phyloP scores from a whole-genome alignment of 2,329 filamentous ascomycete species.

The Penicillium hesseltinei region DNA sequence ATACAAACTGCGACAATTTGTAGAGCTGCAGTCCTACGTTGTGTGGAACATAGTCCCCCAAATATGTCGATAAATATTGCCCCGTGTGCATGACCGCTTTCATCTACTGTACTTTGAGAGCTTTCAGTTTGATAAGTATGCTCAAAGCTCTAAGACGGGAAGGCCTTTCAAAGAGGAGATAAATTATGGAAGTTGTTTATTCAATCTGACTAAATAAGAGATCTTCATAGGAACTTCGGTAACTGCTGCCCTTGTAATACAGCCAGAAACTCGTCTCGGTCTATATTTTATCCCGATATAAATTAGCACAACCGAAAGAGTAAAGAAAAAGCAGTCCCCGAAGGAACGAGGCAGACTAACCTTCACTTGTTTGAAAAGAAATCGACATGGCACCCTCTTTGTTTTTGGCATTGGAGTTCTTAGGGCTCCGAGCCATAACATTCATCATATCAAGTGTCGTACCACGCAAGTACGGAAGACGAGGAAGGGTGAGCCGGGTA shows the following conservation, averaged over 20 bases:
- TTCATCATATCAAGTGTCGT: conserved; percentile 30
- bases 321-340: background rate
- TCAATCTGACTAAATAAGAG: background rate
- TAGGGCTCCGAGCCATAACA: conserved; percentile 28
- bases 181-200: background rate
- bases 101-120: background rate
- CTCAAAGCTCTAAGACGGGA: no score
- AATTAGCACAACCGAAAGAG: background rate
- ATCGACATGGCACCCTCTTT: conserved; percentile 27
- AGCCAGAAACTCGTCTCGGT: conserved; percentile 22
- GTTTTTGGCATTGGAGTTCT: conserved; percentile 15
- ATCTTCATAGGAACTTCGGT: conserved; percentile 1
- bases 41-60: no score
- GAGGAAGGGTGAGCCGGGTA: conserved; percentile 24
- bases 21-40: no score
- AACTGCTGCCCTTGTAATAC: conserved; percentile 10
- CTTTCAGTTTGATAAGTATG: background rate
- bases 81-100: no score
- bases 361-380: conserved; percentile 24
- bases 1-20: no score
- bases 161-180: background rate
- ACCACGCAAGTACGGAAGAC: conserved; percentile 23
- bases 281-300: background rate
- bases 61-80: no score
- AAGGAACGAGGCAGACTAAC: conserved; percentile 10